These are phyloP conservation scores for Lithospermum erythrorhizon DNA, from an alignment of 257 asterid genomes.

Conservation along the genomic window DNA sequence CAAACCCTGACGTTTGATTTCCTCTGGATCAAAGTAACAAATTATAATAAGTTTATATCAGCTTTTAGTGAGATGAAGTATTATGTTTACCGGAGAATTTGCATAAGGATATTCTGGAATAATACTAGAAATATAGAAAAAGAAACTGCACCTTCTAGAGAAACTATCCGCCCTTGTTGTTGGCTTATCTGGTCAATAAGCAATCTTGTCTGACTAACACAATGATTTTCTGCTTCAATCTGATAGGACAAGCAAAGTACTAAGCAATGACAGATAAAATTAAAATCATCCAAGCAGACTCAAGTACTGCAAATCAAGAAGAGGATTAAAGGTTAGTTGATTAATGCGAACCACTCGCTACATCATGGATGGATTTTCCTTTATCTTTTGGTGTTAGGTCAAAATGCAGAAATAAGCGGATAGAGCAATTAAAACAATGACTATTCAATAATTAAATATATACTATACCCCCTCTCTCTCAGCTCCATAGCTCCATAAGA, in stretches of 20 bases:
- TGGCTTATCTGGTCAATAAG: constrained; percentile 78
- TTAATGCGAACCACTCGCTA: no score
- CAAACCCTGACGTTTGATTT: constrained; percentile 47
- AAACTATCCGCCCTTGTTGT: constrained; percentile 61
- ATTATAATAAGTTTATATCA: constrained; percentile 6
- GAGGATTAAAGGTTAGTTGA: background rate
- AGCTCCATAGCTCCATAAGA: no score
- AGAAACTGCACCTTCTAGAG: constrained; percentile 65
- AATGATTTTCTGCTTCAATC: constrained; percentile 91
- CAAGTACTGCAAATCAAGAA: constrained; percentile 6
- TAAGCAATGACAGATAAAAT: background rate
- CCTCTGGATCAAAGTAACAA: constrained; percentile 34
- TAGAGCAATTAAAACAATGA: no score
- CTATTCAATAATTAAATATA: no score
- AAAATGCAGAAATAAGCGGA: no score
- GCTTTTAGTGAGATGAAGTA: background rate
- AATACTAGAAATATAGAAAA: background rate
- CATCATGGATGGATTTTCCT: no score
- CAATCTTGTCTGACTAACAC: constrained; percentile 68
- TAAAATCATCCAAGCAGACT: background rate
- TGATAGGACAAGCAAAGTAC: constrained; percentile 23
- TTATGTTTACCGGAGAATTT: background rate
- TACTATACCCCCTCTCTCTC: no score
- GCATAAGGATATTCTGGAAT: no score
- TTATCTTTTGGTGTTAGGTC: no score